These are phyloP conservation scores for Phlegmacium glaucopus DNA, from an alignment of 768 basidiomycete species.

Conservation along the genomic window DNA sequence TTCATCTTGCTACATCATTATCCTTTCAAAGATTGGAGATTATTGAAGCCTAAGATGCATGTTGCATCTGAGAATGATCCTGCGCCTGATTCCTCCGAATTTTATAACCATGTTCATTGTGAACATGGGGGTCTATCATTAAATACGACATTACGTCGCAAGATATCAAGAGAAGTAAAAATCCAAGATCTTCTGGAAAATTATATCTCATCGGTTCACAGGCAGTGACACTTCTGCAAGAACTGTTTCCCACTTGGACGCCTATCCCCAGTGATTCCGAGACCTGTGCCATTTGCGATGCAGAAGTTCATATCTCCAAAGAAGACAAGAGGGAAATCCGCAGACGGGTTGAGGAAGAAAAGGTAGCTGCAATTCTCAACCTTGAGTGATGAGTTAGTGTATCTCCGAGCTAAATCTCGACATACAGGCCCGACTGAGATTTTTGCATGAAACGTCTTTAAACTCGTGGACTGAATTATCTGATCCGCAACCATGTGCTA, in stretches of 20 bases:
- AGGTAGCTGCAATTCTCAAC: slow-evolving; percentile 43
- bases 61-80: slow-evolving; percentile 53
- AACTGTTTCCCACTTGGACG: slow-evolving; percentile 63
- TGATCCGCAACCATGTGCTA: slow-evolving; percentile 49
- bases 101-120: slow-evolving; percentile 59
- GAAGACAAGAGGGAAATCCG: slow-evolving; percentile 62
- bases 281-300: slow-evolving; percentile 63
- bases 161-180: slow-evolving; percentile 59
- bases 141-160: slow-evolving; percentile 51
- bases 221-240: slow-evolving; percentile 55
- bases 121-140: slow-evolving; percentile 64
- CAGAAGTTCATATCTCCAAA: slow-evolving; percentile 47
- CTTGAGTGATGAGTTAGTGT: neutral
- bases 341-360: slow-evolving; percentile 73
- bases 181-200: neutral
- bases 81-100: slow-evolving; percentile 59
- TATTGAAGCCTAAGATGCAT: slow-evolving; percentile 77
- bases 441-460: slow-evolving; percentile 47
- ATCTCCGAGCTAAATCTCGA: neutral
- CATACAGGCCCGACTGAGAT: slow-evolving; percentile 55
- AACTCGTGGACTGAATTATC: slow-evolving; percentile 27
- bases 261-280: slow-evolving; percentile 49
- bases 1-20: slow-evolving; percentile 3
- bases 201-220: slow-evolving; percentile 20
- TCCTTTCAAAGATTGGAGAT: slow-evolving; percentile 61